Evolutionary conservation across 2,329 filamentous ascomycete genomes (phyloP), one percentile per base, ranked within the genome.

Genomic region (Cladophialophora psammophila): DNA sequence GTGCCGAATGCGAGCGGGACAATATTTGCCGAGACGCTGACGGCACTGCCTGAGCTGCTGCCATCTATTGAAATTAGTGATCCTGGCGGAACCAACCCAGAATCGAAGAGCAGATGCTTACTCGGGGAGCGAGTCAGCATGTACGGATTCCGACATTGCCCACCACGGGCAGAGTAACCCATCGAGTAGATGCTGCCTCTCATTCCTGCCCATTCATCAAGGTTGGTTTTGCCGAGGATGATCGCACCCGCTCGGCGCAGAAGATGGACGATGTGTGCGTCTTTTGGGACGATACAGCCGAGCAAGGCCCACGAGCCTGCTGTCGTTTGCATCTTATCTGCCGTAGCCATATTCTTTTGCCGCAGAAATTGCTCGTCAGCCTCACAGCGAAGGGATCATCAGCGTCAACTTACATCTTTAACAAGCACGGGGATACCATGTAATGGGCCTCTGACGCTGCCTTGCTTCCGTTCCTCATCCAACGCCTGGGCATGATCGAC

Each of bases 61-160:
- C 65, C 38, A 64, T 69, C 20, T 73, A 65, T 12, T 20, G 53
- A 31, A 5, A 34, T 36, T 58, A 15, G 59, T 34, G 5, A 4
- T n/a, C 13, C 9, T 31, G 45, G 9, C 10, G 45, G 45, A 12
- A 50, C 10, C 9, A 12, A 31, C 45, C 26, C 8, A 31, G 20
- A 50, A 12, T 8, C 20, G 35, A 13, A 15, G 18, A 40, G 18
- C 9, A 26, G 34, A 60, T 53, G 36, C 66, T 42, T 18, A 72
- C 67, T 67, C n/a, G 65, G 38, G 53, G 65, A 68, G n/a, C 65
- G 60, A 26, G 68, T 70, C 57, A 68, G 54, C 18, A 63, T 91
- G 73, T 92, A 93, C 0, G 90, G 83, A 72, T 84, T 88, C 52
- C 88, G 81, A 55, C 82, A 83, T 76, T 92, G 89, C 0, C 89